Evolutionary conservation across 2,329 filamentous ascomycete genomes (phyloP).

Genomic region (Celoporthe dispersa): DNA sequence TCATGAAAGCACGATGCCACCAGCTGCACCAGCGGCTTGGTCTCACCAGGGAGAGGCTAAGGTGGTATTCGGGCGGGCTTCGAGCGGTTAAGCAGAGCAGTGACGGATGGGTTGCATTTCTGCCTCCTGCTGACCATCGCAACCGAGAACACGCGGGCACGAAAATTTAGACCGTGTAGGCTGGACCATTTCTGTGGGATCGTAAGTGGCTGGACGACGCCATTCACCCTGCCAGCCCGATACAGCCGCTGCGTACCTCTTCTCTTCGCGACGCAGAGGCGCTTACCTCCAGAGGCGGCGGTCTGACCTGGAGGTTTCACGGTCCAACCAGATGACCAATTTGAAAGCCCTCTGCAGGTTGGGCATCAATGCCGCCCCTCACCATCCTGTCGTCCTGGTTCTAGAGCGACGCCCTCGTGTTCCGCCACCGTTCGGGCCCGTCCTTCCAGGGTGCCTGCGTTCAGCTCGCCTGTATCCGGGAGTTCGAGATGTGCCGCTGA

Average conservation of each 20-base stretch:
- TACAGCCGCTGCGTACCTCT: background rate
- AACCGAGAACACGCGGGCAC: background rate
- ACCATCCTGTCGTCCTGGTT: background rate
- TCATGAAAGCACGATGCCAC: background rate
- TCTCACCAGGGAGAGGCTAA: background rate
- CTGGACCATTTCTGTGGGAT: background rate
- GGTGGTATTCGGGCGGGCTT: background rate
- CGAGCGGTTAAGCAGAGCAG: background rate
- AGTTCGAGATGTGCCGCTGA: background rate
- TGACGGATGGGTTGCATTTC: background rate
- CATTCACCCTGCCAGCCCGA: background rate
- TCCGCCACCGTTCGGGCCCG: background rate
- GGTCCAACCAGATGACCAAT: background rate
- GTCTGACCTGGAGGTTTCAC: background rate
- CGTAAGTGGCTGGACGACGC: background rate
- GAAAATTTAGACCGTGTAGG: background rate
- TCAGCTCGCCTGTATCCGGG: background rate
- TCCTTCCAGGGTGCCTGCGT: background rate
- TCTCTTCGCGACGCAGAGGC: background rate
- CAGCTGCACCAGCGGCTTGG: background rate
- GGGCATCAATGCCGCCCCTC: conserved; percentile 7
- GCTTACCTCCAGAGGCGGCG: background rate
- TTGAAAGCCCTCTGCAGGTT: background rate
- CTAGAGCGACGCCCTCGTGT: background rate
- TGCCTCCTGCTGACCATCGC: conserved; percentile 1